Base-by-base conservation (phyloP, 768 basidiomycete species). In the Gloeopeniophorella convolvens region DNA sequence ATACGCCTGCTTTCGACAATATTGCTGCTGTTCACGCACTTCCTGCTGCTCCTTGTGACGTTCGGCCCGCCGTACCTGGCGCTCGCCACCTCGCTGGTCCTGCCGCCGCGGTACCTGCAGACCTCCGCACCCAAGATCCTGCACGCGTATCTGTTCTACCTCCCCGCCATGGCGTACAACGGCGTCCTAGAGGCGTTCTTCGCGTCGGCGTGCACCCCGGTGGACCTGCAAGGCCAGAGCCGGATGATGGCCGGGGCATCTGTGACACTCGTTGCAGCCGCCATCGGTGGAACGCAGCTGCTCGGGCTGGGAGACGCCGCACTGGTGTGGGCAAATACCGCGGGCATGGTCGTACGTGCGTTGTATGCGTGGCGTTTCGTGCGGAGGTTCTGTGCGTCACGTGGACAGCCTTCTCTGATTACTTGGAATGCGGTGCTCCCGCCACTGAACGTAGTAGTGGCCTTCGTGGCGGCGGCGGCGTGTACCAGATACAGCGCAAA, bases 181-280 rank as follows among this genome's bases (percentile, higher is more conserved):
- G 96, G 96, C 2, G 78, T 89, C 0, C 69, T 95, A 15, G 96
- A 99, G 63, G 90, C 94, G 0, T 94, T 96, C 65, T 74, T 95
- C 58, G 80, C 87, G 3, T 85, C 89, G 47, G 82, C 83, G 2
- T 88, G 91, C 1, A 72, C 74, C 1, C 73, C 84, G 0, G 59
- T 65, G 1, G 84, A 93, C 64, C 67, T 99, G 9, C 78, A 71
- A 39, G 64, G 62, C 6, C 92, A 95, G 65, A 85, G 82, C 59
- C 72, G 79, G 74, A 89, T 83, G 80, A 88, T 98, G 83, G 72
- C 83, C n/a, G 69, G 63, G 0, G 91, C 87, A 63, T 90, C 90
- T 0, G 63, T 70, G 1, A 66, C 77, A 1, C 95, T 93, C 63
- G 78, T 88, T 34, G 58, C 65, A 20, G 70, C 77, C 32, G 70